Conservation (phyloP, 2,329 filamentous ascomycete genomes). For the Aspergillus japonicus region DNA sequence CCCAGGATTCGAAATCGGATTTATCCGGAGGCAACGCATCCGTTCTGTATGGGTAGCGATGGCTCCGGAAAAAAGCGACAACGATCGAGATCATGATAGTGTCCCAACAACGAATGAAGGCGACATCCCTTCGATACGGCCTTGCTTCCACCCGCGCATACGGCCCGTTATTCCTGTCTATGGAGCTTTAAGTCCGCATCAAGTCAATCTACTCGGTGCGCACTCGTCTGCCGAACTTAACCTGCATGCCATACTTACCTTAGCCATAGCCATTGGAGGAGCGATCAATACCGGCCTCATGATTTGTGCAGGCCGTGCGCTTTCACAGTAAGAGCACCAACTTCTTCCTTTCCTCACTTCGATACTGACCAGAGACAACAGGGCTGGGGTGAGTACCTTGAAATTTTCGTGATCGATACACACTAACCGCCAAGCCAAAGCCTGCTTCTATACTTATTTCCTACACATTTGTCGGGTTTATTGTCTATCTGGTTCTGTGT, state of each 20-base stretch:
- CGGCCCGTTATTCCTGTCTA: conserved; percentile 4
- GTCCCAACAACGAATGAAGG: not conserved
- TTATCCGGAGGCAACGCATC: not conserved
- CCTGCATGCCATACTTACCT: not conserved
- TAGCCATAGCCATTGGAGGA: conserved; percentile 30
- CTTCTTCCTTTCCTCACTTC: not conserved
- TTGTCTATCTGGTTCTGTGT: conserved; percentile 76
- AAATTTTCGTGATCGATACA: not conserved
- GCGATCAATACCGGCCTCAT: conserved; percentile 34
- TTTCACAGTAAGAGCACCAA: conserved; percentile 25
- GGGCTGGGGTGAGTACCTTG: conserved; percentile 28
- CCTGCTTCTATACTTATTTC: conserved; percentile 39
- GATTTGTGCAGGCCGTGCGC: conserved; percentile 29
- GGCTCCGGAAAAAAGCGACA: not conserved
- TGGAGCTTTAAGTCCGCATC: conserved; percentile 10
- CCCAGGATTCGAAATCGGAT: too few species aligned
- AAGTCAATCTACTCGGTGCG: conserved; percentile 27
- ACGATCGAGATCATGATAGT: not conserved
- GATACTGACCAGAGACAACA: conserved; percentile 12
- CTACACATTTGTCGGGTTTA: conserved; percentile 36
- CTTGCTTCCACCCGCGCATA: not conserved
- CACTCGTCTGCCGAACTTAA: not conserved
- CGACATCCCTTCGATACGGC: not conserved
- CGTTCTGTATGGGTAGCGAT: not conserved
- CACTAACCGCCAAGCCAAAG: conserved; percentile 17